Base-by-base conservation (phyloP, 1,139 yeast genomes). In the Pichia sp. region DNA sequence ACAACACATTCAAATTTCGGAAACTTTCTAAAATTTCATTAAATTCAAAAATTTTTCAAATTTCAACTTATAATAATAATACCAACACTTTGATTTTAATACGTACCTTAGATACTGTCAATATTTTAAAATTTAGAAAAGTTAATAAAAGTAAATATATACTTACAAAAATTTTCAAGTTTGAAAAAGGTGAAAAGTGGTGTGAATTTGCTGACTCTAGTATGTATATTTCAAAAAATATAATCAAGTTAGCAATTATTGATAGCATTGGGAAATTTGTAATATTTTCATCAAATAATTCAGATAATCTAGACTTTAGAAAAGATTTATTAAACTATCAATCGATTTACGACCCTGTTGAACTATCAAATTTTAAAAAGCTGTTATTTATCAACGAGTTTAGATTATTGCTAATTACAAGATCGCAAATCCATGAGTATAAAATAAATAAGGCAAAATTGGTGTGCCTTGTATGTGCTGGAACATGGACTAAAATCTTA, bases 321-420 rank as follows among this genome's bases (percentile, higher is more conserved):
- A 16, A 46, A 36, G 3, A 30, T 3, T 33, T 25, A 3, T 27
- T 53, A 22, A 48, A 42, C 31, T 33, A 47, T 52, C 45, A 72
- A 66, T 55, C 71, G 1, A 64, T 75, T 10, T 65, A 70, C 50
- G 80, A 78, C 53, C 70, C 75, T 1, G 67, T 70, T 2, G 87
- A 82, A 51, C 61, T 81, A 2, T 83, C 90, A 0, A 70, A 70
- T 45, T 83, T 86, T 77, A 78, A 76, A 55, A 71, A 72, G 53
- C 65, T 81, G 0, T 55, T 65, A 8, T 82, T 87, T 84, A 65
- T 76, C 2, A 56, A 67, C 1, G 54, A 62, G 25, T 59, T 67
- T 5, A 56, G 69, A 6, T 38, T 83, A 0, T 58, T 77, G 3
- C 55, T 80, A 1, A 60, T 79, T 48, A 71, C 79, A 14, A 68